Evolutionary conservation across 1,284 basidiomycete species (phyloP).

Genomic region (Anthracocystis walkeri): DNA sequence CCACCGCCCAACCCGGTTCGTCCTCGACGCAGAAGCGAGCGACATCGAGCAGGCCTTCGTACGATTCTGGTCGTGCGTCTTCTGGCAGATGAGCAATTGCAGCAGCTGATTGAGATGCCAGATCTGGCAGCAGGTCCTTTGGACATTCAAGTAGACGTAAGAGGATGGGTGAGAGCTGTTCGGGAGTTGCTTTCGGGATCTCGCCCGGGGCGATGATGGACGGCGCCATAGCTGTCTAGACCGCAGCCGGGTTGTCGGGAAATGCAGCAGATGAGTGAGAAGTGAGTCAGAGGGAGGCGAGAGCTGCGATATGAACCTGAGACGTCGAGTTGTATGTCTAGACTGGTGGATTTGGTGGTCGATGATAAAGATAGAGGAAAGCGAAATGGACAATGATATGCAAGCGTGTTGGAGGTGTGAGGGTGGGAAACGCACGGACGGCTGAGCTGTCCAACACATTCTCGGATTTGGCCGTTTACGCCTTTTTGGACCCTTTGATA

Average conservation of each 20-base stretch:
- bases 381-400: background rate
- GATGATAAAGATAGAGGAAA: background rate
- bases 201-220: conserved; percentile 38
- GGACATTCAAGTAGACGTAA: conserved; percentile 51
- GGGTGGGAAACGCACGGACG: conserved; percentile 23
- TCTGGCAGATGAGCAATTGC: conserved; percentile 63
- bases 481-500: conserved; percentile 26
- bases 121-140: conserved; percentile 28
- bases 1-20: conserved; percentile 62
- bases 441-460: conserved; percentile 4
- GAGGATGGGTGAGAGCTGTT: conserved; percentile 55
- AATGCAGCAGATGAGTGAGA: background rate
- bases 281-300: background rate
- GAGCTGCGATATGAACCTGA: background rate
- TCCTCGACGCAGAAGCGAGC: conserved; percentile 68
- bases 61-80: conserved; percentile 60
- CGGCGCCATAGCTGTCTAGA: conserved; percentile 10
- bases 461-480: conserved; percentile 29
- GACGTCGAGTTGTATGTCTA: background rate
- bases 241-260: background rate
- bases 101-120: conserved; percentile 52
- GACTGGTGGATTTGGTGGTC: background rate
- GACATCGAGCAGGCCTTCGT: conserved; percentile 67
- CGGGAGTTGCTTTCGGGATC: conserved; percentile 52
- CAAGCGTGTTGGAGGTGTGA: conserved; percentile 1